Conservation (phyloP, 2,329 filamentous ascomycete species). For the Metarhizium guizhouense region DNA sequence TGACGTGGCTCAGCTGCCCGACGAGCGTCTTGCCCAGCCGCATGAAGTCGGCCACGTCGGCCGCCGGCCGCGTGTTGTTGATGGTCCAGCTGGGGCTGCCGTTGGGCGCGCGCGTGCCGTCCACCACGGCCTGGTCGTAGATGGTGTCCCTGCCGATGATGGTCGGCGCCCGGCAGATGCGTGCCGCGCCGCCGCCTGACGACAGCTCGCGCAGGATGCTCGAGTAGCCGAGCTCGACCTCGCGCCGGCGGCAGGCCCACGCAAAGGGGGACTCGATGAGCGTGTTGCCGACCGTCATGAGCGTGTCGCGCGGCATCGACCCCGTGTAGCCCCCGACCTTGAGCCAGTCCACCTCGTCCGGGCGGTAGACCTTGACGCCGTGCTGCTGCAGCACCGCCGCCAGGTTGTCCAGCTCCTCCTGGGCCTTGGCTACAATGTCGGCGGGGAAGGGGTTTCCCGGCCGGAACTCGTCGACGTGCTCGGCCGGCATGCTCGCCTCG, state of each 20-base stretch:
- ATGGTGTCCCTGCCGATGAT: conserved; percentile 13
- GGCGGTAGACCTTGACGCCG: conserved; percentile 17
- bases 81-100: conserved; percentile 15
- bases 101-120: background rate
- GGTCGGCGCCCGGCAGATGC: conserved; percentile 8
- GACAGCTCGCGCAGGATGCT: conserved; percentile 4
- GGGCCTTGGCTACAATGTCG: conserved; percentile 13
- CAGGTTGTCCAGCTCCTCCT: conserved; percentile 16
- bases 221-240: conserved; percentile 14
- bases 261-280: conserved; percentile 22
- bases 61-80: conserved; percentile 23
- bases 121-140: conserved; percentile 8
- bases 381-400: conserved; percentile 12
- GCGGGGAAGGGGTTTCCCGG: conserved; percentile 13
- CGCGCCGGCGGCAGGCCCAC: conserved; percentile 17
- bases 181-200: background rate
- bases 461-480: conserved; percentile 9
- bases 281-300: conserved; percentile 21
- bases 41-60: conserved; percentile 26
- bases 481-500: conserved; percentile 10
- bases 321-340: conserved; percentile 21
- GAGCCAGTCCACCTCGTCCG: conserved; percentile 13
- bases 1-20: conserved; percentile 23
- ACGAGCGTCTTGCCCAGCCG: conserved; percentile 21
- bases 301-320: conserved; percentile 23